Conservation (phyloP, 177 flowering plant species). For the Vitis hybrid region DNA sequence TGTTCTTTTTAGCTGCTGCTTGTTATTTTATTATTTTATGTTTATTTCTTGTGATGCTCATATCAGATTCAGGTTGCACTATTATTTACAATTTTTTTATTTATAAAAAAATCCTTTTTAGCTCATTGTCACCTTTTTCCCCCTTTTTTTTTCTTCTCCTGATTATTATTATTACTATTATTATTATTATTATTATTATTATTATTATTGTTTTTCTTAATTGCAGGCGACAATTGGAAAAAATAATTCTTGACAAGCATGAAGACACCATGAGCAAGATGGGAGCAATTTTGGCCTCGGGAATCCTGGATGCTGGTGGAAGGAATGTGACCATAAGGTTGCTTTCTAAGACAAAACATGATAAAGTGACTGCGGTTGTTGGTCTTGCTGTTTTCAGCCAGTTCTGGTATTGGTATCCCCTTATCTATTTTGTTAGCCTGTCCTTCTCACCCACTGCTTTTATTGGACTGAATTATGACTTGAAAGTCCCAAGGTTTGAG, state of each 20-base stretch:
- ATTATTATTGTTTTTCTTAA: no score
- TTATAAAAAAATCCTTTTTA: background rate
- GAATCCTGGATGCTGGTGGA: constrained; percentile 99
- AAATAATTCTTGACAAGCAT: constrained; percentile 96
- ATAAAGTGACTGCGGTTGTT: constrained; percentile 89
- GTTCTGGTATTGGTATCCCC: constrained; percentile 99
- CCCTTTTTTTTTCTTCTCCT: background rate
- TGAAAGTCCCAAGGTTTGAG: constrained; percentile 92
- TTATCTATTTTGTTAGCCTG: constrained; percentile 84
- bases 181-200: no score
- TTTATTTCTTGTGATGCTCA: no score
- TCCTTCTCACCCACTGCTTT: constrained; percentile 95
- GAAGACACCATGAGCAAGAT: constrained; percentile 99
- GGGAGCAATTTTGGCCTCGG: constrained; percentile 99
- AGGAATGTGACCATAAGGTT: constrained; percentile 93
- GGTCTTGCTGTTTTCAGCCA: constrained; percentile 98
- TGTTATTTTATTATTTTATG: background rate
- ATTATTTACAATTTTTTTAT: background rate
- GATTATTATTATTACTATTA: background rate
- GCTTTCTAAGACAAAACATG: constrained; percentile 93
- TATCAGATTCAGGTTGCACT: no score
- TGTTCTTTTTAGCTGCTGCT: background rate
- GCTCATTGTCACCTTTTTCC: background rate
- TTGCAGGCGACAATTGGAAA: constrained; percentile 87
- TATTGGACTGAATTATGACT: constrained; percentile 86